These are phyloP conservation scores for Platanus orientalis DNA, from an alignment of 164 flowering plant species.

Conservation along the genomic window DNA sequence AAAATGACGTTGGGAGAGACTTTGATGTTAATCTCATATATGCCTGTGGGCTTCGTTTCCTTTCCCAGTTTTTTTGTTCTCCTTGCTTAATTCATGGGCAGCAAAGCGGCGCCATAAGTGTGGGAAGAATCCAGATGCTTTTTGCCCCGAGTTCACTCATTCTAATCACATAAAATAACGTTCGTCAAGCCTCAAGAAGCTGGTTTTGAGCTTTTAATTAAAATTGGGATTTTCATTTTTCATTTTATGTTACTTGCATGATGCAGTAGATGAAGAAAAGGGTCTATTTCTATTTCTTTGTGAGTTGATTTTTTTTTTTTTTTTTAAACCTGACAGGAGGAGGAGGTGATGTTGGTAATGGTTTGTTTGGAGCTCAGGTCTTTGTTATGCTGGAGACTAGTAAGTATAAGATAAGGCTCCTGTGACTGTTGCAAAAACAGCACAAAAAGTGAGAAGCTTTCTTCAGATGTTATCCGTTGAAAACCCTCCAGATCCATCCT, in stretches of 20 bases:
- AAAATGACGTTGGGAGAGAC: constrained; percentile 35
- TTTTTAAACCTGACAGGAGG: not conserved
- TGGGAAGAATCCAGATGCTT: constrained; percentile 9
- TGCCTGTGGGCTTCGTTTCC: constrained; percentile 5
- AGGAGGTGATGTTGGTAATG: not conserved
- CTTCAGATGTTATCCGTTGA: constrained; percentile 92
- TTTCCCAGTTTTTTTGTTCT: not conserved
- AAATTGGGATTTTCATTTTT: constrained; percentile 9
- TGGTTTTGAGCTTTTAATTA: not conserved
- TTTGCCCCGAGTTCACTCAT: constrained; percentile 13
- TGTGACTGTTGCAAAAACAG: constrained; percentile 59
- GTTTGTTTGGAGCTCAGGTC: not conserved
- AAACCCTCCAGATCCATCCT: constrained; percentile 67
- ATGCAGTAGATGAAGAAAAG: constrained; percentile 22
- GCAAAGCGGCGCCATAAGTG: not conserved
- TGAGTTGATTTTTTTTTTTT: constrained; percentile 26
- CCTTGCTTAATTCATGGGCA: not conserved
- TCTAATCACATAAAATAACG: constrained; percentile 54
- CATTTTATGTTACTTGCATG: constrained; percentile 26
- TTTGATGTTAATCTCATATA: constrained; percentile 14
- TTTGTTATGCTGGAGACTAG: constrained; percentile 60
- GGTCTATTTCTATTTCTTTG: constrained; percentile 15
- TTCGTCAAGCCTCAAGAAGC: not conserved
- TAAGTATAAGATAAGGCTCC: constrained; percentile 36
- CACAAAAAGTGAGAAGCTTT: constrained; percentile 51